Evolutionary conservation across 129 eudicot genomes (phyloP).

Genomic region (Lonicera japonica): DNA sequence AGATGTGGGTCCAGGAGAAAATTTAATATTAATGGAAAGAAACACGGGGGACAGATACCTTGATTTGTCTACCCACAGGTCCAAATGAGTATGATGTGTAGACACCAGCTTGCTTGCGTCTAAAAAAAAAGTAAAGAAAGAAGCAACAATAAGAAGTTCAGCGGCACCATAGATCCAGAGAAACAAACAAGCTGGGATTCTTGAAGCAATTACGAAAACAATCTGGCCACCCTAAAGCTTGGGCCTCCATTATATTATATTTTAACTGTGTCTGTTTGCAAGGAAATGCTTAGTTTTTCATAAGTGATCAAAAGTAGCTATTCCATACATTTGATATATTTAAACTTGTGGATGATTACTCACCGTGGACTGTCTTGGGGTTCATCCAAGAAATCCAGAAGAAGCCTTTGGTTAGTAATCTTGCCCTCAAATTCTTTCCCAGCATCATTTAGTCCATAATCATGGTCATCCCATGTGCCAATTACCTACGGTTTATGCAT

Average conservation of each 20-base stretch:
- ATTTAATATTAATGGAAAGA: too few species aligned
- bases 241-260: too few species aligned
- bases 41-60: conserved; percentile 27
- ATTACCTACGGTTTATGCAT: conserved; percentile 32
- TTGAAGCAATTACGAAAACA: not conserved
- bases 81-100: conserved; percentile 74
- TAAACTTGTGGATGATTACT: not conserved
- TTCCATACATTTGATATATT: not conserved
- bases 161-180: conserved; percentile 7
- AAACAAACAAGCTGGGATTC: not conserved
- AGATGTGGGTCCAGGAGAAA: not conserved
- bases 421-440: conserved; percentile 54
- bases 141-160: conserved; percentile 4
- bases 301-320: not conserved
- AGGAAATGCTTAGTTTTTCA: too few species aligned
- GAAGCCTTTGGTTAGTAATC: conserved; percentile 49
- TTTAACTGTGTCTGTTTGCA: too few species aligned
- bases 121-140: conserved; percentile 5
- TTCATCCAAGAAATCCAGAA: conserved; percentile 67
- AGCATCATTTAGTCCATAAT: conserved; percentile 65
- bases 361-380: conserved; percentile 62
- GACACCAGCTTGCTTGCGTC: conserved; percentile 76
- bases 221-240: too few species aligned
- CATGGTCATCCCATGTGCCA: conserved; percentile 87
- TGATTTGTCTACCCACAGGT: conserved; percentile 45